Evolutionary conservation across 805 yeast species (phyloP).

Genomic region (Pachysolen tannophilus): DNA sequence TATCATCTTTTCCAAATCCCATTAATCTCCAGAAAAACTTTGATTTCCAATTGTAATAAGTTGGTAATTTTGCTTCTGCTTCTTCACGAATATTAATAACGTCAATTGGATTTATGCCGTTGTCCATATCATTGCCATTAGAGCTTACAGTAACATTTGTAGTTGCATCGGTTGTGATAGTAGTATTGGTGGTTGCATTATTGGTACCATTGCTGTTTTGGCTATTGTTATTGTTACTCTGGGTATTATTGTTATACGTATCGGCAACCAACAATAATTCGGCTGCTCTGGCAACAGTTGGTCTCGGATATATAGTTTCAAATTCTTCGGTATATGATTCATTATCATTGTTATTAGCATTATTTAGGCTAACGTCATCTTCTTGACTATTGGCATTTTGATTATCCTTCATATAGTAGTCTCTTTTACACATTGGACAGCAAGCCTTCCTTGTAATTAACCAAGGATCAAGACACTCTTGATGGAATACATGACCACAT

Average conservation of each 20-base stretch:
- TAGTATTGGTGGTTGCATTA: conserved; percentile 2
- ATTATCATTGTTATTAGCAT: conserved; percentile 3
- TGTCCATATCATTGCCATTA: background rate
- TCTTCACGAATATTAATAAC: conserved; percentile 11
- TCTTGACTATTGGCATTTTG: conserved; percentile 13
- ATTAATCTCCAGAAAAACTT: conserved; percentile 43
- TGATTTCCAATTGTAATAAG: conserved; percentile 23
- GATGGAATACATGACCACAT: conserved; percentile 81
- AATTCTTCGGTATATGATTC: conserved; percentile 13
- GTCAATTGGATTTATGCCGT: conserved; percentile 6
- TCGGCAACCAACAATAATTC: conserved; percentile 16
- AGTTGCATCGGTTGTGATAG: background rate
- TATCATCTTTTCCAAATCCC: conserved; percentile 42
- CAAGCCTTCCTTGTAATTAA: conserved; percentile 64
- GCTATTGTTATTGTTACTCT: background rate
- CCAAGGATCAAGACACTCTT: conserved; percentile 79
- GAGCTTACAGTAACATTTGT: background rate
- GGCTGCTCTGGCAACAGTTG: conserved; percentile 18
- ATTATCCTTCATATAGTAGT: conserved; percentile 39
- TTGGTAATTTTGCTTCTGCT: conserved; percentile 8
- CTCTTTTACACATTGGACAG: conserved; percentile 79
- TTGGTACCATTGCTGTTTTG: background rate
- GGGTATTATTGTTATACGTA: conserved; percentile 4
- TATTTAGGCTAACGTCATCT: no score
- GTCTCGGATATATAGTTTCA: conserved; percentile 15